Percentiles rank a stretch among this genome's conserved stretches.
These are phyloP conservation scores for Alternaria arborescens DNA, from an alignment of 2,329 filamentous ascomycete species.

Conservation along the genomic window DNA sequence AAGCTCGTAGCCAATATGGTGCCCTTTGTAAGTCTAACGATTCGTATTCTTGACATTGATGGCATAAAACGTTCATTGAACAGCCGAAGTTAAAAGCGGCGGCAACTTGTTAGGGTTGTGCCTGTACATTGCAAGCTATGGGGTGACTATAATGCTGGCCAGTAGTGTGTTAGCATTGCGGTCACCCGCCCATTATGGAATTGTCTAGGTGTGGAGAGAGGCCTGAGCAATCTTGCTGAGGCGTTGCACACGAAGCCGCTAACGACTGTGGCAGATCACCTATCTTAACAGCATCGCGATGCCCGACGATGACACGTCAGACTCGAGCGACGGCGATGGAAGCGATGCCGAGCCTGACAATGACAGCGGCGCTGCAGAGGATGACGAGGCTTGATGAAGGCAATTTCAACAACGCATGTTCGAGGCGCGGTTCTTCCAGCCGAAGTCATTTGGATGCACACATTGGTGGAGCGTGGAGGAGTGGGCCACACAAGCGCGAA, in stretches of 20 bases:
- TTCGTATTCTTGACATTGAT: background rate
- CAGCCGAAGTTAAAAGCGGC: conserved; percentile 1
- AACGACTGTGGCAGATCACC: conserved; percentile 54
- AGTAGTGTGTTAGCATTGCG: conserved; percentile 47
- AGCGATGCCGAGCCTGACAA: conserved; percentile 26
- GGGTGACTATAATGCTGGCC: conserved; percentile 24
- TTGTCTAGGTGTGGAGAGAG: conserved; percentile 1
- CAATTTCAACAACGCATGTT: conserved; percentile 23
- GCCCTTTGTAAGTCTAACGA: conserved; percentile 74
- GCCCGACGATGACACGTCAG: conserved; percentile 54
- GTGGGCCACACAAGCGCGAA: conserved; percentile 30
- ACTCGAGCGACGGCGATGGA: conserved; percentile 38
- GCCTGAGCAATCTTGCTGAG: conserved; percentile 1
- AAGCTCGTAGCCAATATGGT: conserved; percentile 73
- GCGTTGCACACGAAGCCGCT: conserved; percentile 22
- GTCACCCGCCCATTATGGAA: conserved; percentile 28
- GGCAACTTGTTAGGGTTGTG: conserved; percentile 23
- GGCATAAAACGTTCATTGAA: conserved; percentile 9
- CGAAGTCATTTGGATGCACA: conserved; percentile 11
- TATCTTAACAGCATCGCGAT: conserved; percentile 61
- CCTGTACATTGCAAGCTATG: conserved; percentile 26
- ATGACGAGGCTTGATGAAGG: conserved; percentile 22
- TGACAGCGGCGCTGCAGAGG: conserved; percentile 18
- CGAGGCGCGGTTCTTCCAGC: conserved; percentile 26
- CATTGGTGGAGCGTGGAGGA: conserved; percentile 19